These are phyloP conservation scores for Zygotorulaspora sp. DNA, from an alignment of 805 yeast species.

Conservation along the genomic window DNA sequence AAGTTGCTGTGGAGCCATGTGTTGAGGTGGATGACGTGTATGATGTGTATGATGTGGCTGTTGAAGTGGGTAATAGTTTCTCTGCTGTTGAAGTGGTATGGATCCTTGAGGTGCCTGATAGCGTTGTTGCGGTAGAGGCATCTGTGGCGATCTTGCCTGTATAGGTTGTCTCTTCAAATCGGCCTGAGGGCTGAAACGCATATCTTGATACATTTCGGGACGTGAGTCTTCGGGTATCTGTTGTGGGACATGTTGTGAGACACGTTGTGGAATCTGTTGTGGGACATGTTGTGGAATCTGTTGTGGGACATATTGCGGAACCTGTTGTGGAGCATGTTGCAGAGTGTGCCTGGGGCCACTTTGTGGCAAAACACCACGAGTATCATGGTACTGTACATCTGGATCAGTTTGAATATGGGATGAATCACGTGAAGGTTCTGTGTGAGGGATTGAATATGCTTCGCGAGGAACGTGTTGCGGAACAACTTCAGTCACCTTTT, in stretches of 20 bases:
- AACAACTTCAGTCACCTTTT: too few species aligned
- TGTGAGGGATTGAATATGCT: too few species aligned
- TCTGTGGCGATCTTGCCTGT: conserved; percentile 11
- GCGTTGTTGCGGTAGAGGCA: conserved; percentile 7
- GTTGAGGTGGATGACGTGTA: background rate
- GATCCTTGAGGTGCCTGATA: background rate
- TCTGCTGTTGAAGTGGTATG: background rate
- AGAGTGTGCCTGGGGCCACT: too few species aligned
- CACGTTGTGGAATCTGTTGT: background rate
- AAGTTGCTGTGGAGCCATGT: background rate
- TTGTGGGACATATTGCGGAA: background rate
- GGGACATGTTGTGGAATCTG: background rate
- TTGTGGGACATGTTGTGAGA: background rate
- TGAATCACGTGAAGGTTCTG: too few species aligned
- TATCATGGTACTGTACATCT: too few species aligned
- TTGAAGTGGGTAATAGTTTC: background rate
- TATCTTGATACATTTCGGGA: background rate
- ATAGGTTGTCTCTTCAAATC: background rate
- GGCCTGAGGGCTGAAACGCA: background rate
- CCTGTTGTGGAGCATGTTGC: background rate
- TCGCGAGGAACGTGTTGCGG: too few species aligned
- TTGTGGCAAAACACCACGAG: too few species aligned
- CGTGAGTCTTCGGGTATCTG: background rate
- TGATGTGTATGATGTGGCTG: background rate
- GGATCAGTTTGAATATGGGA: too few species aligned